Evolutionary conservation across 768 basidiomycete species (phyloP), one percentile per base, ranked within the genome.

Genomic region (Russula compacta): DNA sequence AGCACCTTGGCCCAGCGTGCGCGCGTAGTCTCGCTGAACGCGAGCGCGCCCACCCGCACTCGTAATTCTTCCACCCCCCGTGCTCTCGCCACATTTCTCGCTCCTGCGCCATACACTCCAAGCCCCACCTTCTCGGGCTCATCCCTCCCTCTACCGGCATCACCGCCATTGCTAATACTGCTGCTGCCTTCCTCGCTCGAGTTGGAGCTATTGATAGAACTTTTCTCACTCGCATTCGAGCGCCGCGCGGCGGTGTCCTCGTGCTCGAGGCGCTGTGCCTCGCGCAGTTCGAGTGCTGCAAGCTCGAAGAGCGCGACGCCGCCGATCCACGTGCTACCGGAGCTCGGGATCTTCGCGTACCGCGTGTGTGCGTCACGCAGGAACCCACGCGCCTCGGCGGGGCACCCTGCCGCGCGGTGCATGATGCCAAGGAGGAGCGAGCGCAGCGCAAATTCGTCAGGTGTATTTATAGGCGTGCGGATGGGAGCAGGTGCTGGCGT

Each of bases 391-490:
- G 82, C 71, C 1, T 76, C 69, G 0, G 65, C 64, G 65, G 73
- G 83, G 10, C 76, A 73, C 5, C 80, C 76, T 0, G 80, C 71
- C 0, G 83, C 85, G 33, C 86, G 81, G 67, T 88, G 81, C 15
- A 79, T 74, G 66, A 86, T 79, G 3, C 88, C 89, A 4, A 90
- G 76, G 6, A 91, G 77, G 2, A 90, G 79, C 0, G 83, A 76
- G 6, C 88, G 85, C 24, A 89, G 69, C 0, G 85, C 87, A 14
- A 82, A 73, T 66, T 91, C 89, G 66, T 91, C 89, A 0, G 83
- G 73, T 0, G 84, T 87, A 69, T 89, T 85, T 15, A 89, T 77
- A 67, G 39, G 32, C 21, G 56, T 3, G 82, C 82, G 40, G 54
- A 38, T 44, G 51, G 62, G 53, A 36, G 52, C 15, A 60, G 53